These are phyloP conservation scores for Penicillium pulvis DNA, from an alignment of 495 filamentous ascomycete species.

Conservation along the genomic window DNA sequence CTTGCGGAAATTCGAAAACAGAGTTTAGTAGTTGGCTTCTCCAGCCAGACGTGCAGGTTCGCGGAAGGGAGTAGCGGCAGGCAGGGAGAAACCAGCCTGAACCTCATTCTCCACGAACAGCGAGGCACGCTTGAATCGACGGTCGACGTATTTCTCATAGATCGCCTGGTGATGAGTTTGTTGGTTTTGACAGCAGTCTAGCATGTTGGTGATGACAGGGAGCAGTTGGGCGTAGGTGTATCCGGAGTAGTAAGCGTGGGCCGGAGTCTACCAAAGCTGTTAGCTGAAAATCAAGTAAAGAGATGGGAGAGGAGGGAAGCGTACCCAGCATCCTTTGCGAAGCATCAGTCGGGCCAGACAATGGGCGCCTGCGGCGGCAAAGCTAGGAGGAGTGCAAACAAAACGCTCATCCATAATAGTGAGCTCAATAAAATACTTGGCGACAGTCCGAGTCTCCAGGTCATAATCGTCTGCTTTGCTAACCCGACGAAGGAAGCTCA, in stretches of 20 bases:
- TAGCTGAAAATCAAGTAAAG: slow-evolving; percentile 25
- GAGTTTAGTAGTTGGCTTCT: slow-evolving; percentile 25
- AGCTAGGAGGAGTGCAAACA: slow-evolving; percentile 87
- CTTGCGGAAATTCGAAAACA: not conserved
- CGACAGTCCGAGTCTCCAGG: slow-evolving; percentile 89
- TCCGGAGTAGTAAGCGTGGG: slow-evolving; percentile 87
- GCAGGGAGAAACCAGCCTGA: slow-evolving; percentile 51
- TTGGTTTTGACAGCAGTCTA: slow-evolving; percentile 85
- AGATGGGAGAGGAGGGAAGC: slow-evolving; percentile 31
- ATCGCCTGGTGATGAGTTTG: slow-evolving; percentile 80
- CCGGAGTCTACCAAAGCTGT: slow-evolving; percentile 59
- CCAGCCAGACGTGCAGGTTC: slow-evolving; percentile 23
- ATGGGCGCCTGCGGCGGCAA: slow-evolving; percentile 87
- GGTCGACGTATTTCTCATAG: slow-evolving; percentile 87
- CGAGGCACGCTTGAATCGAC: slow-evolving; percentile 80
- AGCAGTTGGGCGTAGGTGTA: slow-evolving; percentile 86
- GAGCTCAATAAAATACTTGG: slow-evolving; percentile 97
- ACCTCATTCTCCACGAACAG: slow-evolving; percentile 76
- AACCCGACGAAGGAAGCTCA: slow-evolving; percentile 95
- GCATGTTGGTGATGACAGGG: slow-evolving; percentile 71
- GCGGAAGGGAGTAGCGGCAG: slow-evolving; percentile 24
- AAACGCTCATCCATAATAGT: slow-evolving; percentile 99
- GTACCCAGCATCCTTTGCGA: slow-evolving; percentile 89
- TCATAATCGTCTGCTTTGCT: slow-evolving; percentile 99
- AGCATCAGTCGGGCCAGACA: slow-evolving; percentile 89